These are phyloP conservation scores for Globisporangium irregulare DNA, from an alignment of 352 stramenopile genomes.

Conservation along the genomic window DNA sequence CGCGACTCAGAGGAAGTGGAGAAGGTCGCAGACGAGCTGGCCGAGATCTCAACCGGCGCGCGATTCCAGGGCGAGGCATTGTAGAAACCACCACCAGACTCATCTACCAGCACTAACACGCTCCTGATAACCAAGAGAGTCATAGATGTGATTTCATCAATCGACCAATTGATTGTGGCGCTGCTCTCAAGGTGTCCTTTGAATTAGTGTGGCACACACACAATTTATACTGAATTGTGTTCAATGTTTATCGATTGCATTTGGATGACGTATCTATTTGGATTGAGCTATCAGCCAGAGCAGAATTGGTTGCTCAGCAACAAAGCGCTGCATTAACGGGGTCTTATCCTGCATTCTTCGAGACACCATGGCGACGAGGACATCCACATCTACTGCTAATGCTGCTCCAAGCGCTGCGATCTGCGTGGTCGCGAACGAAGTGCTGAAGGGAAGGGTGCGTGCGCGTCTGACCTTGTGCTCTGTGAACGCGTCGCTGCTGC, in stretches of 20 bases:
- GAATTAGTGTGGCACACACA: not conserved
- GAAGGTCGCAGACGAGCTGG: slow-evolving; percentile 44
- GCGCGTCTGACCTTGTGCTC: not conserved
- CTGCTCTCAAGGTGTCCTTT: not conserved
- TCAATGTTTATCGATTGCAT: not conserved
- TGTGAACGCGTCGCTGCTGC: not conserved
- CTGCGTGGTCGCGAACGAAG: slow-evolving; percentile 84
- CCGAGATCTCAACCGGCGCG: slow-evolving; percentile 22
- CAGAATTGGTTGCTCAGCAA: not conserved
- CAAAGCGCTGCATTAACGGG: not conserved
- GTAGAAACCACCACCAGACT: not conserved
- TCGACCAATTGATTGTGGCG: not conserved
- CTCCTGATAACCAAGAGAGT: not conserved
- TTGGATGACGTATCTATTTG: not conserved
- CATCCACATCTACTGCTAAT: not conserved
- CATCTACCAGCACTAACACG: not conserved
- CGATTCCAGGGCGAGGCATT: slow-evolving; percentile 14
- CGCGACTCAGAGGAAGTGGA: slow-evolving; percentile 51
- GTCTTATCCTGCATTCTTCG: not conserved
- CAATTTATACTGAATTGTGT: not conserved
- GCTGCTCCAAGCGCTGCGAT: slow-evolving; percentile 53
- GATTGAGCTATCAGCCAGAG: not conserved
- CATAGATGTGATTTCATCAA: not conserved
- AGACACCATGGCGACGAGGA: not conserved
- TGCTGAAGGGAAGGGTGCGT: slow-evolving; percentile 74